phyloP scores from a whole-genome alignment of 1,284 basidiomycete species.

The Apiotrichum akiyoshidainum region DNA sequence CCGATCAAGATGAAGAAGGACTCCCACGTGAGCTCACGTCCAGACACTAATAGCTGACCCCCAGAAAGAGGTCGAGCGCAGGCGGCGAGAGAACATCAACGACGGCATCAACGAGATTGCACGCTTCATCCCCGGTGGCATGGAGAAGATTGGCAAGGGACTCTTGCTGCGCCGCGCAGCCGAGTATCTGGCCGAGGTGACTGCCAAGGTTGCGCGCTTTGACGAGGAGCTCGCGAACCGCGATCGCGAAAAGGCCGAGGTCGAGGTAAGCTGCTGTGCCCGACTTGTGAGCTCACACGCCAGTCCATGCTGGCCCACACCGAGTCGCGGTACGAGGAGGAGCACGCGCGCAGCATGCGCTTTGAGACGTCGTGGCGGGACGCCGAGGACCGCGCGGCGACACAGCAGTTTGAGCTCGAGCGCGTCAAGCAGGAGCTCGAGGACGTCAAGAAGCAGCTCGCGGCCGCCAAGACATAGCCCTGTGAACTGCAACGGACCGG shows the following conservation, averaged over 20 bases:
- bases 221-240: constrained; percentile 28
- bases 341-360: constrained; percentile 30
- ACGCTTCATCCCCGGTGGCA: constrained; percentile 76
- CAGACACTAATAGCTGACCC: neutral
- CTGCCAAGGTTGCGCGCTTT: constrained; percentile 15
- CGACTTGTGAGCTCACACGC: neutral
- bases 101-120: constrained; percentile 91
- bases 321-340: constrained; percentile 28
- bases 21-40: constrained; percentile 36
- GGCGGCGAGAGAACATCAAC: constrained; percentile 89
- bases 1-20: constrained; percentile 43
- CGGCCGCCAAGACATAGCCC: constrained; percentile 1
- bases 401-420: constrained; percentile 41
- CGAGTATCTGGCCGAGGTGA: constrained; percentile 32
- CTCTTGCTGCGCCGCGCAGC: constrained; percentile 35
- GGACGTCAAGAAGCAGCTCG: constrained; percentile 34
- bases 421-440: constrained; percentile 41
- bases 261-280: constrained; percentile 28
- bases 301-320: constrained; percentile 27
- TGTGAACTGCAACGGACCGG: neutral
- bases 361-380: constrained; percentile 43
- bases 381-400: constrained; percentile 42
- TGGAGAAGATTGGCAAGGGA: constrained; percentile 43
- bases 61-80: constrained; percentile 95
- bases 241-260: constrained; percentile 27